Evolutionary conservation across 2,329 filamentous ascomycete genomes (phyloP), one percentile per base, ranked within the genome.

Genomic region (Epichloe gansuensis): DNA sequence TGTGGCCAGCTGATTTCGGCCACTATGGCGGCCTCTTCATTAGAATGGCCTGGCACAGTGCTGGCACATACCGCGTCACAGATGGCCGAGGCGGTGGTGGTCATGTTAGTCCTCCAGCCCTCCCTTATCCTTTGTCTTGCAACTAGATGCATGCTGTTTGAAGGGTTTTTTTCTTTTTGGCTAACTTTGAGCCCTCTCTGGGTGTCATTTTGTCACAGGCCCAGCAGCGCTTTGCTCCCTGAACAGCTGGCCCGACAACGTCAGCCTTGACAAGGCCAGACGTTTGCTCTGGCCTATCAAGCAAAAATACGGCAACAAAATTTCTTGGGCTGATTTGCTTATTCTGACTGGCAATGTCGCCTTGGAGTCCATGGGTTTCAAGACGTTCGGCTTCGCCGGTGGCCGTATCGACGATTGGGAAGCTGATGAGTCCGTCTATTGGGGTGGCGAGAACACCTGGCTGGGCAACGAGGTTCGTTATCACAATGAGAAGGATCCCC

Each of bases 281-380:
- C 85, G 86, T 57, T 78, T 90, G 52, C 73, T 90, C 43, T 88
- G 85, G 83, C 86, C 86, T 53, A 82, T 90, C 72, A 90, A 90
- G 79, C 85, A 88, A 61, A 90, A 90, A 76, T 90, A 90, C 59
- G 86, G 86, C 66, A 81, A 81, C 75, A 88, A 86, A 74, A 85
- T 90, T 68, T 89, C 86, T 0, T 90, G 86, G 86, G 82, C 85
- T 25, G 86, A 90, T 64, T 70, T 90, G 54, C 67, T 85, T 48
- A 74, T 88, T 53, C 76, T 90, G 51, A 78, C 83, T 31, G 86
- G 86, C 58, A 89, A 89, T 65, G 85, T 89, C 15, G 85, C 86
- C 46, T 76, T 90, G 57, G 86, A 90, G 71, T 80, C 78, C 56
- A 88, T 88, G 83, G 86, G 83, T 55, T 78, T 86, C 70, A 78